Base-by-base conservation (phyloP, 306 rosid genomes). In the Senna tora region DNA sequence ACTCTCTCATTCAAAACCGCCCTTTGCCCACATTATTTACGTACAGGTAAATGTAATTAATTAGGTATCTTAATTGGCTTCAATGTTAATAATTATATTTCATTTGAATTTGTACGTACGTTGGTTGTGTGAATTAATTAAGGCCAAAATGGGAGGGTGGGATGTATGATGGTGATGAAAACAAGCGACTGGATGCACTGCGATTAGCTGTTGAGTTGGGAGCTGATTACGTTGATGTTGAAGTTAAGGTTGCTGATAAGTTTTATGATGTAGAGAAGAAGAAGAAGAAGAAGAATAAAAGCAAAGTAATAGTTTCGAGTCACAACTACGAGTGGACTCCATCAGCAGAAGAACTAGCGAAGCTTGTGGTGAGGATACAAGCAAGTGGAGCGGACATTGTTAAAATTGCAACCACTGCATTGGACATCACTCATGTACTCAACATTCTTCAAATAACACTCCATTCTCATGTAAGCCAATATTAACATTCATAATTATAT, bases 121-220 rank as follows among this genome's bases (percentile, higher is more conserved):
- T n/a, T n/a, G n/a, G n/a, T n/a, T n/a, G n/a, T n/a, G n/a, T n/a
- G n/a, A n/a, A n/a, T n/a, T n/a, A n/a, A n/a, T n/a, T n/a, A n/a
- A 89, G 98, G 82, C 98, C 98, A 7, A 85, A 38, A 20, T 92
- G 96, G 98, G 96, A 89, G 74, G 96, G 96, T 46, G 98, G 98
- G 50, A 82, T 52, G 79, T 92, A 92, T 58, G 89, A 84, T 70
- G 98, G 98, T 19, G 92, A 92, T 66, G 98, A 92, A 69, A 88
- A 85, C 38, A 47, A 65, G 43, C 88, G 98, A 16, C 73, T 75
- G 75, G 88, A 90, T 70, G 89, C 77, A 7, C 90, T 92, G 17
- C 83, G 86, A 45, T 82, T 89, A 61, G 96, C 95, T 14, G 75
- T 90, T 84, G 92, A 92, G 67, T 74, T 86, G 13, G 98, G 96